Evolutionary conservation across 768 basidiomycete species (phyloP).

Genomic region (Phlebiopsis gigantea): DNA sequence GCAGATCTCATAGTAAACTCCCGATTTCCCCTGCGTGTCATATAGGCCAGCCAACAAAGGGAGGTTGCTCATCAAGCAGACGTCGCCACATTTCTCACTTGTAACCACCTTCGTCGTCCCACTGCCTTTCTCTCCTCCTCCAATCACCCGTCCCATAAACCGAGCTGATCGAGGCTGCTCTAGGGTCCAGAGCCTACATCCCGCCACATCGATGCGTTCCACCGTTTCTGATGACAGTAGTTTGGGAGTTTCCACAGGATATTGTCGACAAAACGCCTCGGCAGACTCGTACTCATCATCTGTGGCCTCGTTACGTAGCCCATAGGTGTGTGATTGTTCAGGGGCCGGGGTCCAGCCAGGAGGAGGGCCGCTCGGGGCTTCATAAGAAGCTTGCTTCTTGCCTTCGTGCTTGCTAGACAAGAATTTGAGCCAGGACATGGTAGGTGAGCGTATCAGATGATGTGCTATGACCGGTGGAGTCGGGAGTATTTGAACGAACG

Average conservation of each 20-base stretch:
- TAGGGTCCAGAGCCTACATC: conserved; percentile 51
- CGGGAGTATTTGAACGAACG: too few species aligned
- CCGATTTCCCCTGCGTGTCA: conserved; percentile 44
- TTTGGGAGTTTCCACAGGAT: conserved; percentile 36
- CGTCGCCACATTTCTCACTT: conserved; percentile 36
- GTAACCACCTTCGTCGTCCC: conserved; percentile 41
- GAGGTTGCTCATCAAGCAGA: conserved; percentile 52
- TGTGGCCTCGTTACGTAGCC: conserved; percentile 51
- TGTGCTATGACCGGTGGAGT: background rate
- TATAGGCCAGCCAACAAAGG: conserved; percentile 60
- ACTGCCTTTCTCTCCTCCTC: conserved; percentile 22
- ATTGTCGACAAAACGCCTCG: conserved; percentile 40
- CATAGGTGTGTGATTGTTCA: conserved; percentile 42
- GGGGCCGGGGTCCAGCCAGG: conserved; percentile 59
- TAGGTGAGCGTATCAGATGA: background rate
- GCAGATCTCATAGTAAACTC: conserved; percentile 61
- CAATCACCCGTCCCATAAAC: conserved; percentile 42
- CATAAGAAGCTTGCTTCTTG: background rate
- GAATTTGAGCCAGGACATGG: conserved; percentile 8
- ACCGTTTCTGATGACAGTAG: conserved; percentile 48
- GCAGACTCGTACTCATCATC: conserved; percentile 50
- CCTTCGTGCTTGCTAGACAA: background rate
- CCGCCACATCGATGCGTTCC: conserved; percentile 42
- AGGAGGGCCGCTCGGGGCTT: conserved; percentile 21
- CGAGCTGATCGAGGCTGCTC: conserved; percentile 33